Evolutionary conservation across 2,329 filamentous ascomycete species (phyloP).

Genomic region (Claviceps sorghi): DNA sequence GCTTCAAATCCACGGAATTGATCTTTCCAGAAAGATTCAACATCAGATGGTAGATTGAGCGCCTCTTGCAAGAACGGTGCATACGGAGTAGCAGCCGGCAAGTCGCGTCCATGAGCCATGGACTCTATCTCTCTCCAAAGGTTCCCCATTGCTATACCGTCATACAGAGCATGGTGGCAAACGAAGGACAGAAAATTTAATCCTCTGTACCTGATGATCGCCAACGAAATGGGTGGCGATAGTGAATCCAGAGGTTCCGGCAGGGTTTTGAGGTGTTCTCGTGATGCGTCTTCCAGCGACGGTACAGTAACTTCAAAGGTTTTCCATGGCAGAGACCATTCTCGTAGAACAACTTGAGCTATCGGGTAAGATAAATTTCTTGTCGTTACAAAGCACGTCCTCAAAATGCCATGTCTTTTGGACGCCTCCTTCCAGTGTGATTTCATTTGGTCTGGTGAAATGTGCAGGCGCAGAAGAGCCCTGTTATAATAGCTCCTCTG

Average conservation of each 20-base stretch:
- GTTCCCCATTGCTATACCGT: constrained; percentile 60
- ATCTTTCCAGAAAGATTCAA: constrained; percentile 51
- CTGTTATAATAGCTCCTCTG: constrained; percentile 56
- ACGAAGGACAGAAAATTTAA: constrained; percentile 30
- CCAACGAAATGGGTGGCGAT: constrained; percentile 31
- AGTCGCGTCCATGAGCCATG: constrained; percentile 28
- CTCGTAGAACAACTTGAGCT: constrained; percentile 53
- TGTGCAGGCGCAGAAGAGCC: constrained; percentile 46
- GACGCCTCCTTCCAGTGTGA: constrained; percentile 49
- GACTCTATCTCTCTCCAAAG: constrained; percentile 58
- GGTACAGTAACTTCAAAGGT: constrained; percentile 16
- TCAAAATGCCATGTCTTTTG: constrained; percentile 56
- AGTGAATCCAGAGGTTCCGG: constrained; percentile 28
- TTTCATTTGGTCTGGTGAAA: constrained; percentile 35
- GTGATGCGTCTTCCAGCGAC: constrained; percentile 23
- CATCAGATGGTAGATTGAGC: constrained; percentile 28
- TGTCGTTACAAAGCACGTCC: constrained; percentile 61
- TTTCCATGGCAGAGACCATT: constrained; percentile 28
- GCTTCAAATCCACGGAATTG: constrained; percentile 37
- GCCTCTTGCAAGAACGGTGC: constrained; percentile 49
- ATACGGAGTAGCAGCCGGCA: constrained; percentile 41
- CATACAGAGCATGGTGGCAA: constrained; percentile 74
- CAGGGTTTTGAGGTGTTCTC: constrained; percentile 25
- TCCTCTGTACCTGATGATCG: constrained; percentile 20
- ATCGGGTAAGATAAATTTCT: constrained; percentile 46